Base-by-base conservation (phyloP, 202 grass and related monocot genomes). In the Tripidium arundinaceum region DNA sequence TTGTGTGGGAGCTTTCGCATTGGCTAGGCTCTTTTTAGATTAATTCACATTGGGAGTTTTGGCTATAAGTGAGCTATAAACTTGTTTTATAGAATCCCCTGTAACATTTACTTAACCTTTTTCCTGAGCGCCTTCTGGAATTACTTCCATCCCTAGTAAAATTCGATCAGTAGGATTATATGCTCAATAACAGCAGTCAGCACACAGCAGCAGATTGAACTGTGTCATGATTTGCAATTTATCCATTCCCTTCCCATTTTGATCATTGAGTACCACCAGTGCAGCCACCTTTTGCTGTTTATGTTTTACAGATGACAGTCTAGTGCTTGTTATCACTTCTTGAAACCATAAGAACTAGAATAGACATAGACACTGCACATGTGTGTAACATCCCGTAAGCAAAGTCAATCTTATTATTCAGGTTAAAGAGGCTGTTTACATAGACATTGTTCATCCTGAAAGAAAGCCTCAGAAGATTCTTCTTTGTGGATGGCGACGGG, bases 381-480 rank as follows among this genome's bases (percentile, higher is more conserved):
- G 58, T 79, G 22, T 90, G 58, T 54, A 83, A 74, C 76, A 71
- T 83, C 80, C 49, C 68, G 46, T 79, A 84, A 88, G 70, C 61
- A 76, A 87, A 82, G 71, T 87, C 62, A 84, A 93, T 90, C 83
- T 87, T 85, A 93, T 90, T 85, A 90, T 93, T 88, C 91, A 88
- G 88, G 88, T 93, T 79, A 90, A 93, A 86, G 88, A 93, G 68
- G 80, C 85, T 88, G 80, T 90, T 80, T 84, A 86, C 80, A 93
- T 93, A 88, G 83, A 93, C 83, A 93, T 86, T 86, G 81, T 90
- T 87, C 83, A 81, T 67, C 68, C 74, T 81, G 70, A 82, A 78
- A 93, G 83, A 86, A 84, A 93, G 68, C 85, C 91, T 81, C 88
- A 84, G 91, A 93, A 88, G 88, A 93, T 93, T 88, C 85, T 93